Base-by-base conservation (phyloP, 495 filamentous ascomycete species). In the Echria macrotheca region DNA sequence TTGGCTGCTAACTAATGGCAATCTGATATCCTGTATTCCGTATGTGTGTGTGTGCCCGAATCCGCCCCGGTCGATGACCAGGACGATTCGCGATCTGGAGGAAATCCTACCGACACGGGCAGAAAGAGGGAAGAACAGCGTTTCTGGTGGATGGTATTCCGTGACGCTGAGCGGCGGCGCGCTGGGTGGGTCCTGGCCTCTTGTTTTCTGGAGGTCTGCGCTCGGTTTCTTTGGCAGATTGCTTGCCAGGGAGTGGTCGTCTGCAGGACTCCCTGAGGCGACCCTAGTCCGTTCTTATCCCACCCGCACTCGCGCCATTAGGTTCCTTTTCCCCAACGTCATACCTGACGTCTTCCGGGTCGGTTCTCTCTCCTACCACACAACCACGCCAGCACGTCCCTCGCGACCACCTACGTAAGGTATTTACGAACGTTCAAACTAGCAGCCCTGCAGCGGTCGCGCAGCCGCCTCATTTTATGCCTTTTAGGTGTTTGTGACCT, bases 291-390 rank as follows among this genome's bases (percentile, higher is more conserved):
- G n/a, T n/a, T n/a, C n/a, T n/a, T n/a, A n/a, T n/a, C n/a, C n/a
- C n/a, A n/a, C n/a, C 56, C 56, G 56, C 49, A 49, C 59, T 62
- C 57, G 61, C 63, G 63, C 63, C 63, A 58, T n/a, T n/a, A n/a
- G n/a, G n/a, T n/a, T 60, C 54, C 53, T 53, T 56, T 63, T 65
- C 58, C 55, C 60, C 58, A 62, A 66, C 64, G 64, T 67, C 64
- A 67, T 67, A 65, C 64, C 64, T 67, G 64, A 67, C 64, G 64
- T 67, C 64, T 57, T 58, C 52, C 52, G 47, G 44, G 53, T 56
- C 52, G 55, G 47, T 52, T 59, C 54, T 64, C 52, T 56, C 55
- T 66, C 53, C 42, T 44, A 32, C 37, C 47, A 52, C 56, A 43
- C 54, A 50, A 49, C 9, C 51, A 45, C 61, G 22, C 26, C 41